Base-by-base conservation (phyloP, 495 filamentous ascomycete genomes). In the Hypoxylon cercidicola region DNA sequence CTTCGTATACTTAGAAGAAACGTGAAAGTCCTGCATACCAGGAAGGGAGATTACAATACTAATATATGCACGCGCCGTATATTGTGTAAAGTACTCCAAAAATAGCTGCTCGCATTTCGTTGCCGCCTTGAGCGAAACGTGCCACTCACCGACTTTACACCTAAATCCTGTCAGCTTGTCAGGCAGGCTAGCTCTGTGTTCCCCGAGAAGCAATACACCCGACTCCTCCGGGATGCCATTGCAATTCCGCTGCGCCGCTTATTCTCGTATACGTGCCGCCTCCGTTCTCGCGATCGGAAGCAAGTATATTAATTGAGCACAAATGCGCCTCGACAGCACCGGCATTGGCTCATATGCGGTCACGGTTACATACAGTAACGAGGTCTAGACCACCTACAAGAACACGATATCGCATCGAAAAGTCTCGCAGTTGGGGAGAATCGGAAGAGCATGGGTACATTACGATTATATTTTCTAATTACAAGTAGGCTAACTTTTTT, bases 291-390 rank as follows among this genome's bases (percentile, higher is more conserved):
- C 39, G n/a, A 19, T 51, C 60, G 52, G 60, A 21, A 44, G 18
- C 5, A n/a, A 2, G 45, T 44, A 56, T 21, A 63, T 62, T 62
- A 62, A 63, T 50, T 55, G 28, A 47, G 35, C 40, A 50, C 51
- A 50, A 35, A n/a, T 1, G 11, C 30, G 34, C 15, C 55, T 16
- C 46, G n/a, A n/a, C 39, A 15, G 13, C 19, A 1, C 23, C 45
- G 23, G 16, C 18, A 47, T 30, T 4, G 13, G 12, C 43, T 51
- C 30, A 37, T 48, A 43, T 34, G 20, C 34, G 7, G 21, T 18
- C n/a, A 19, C 59, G 59, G 59, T 20, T 55, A 62, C 34, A 7
- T 37, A 55, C 59, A 62, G 25, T 13, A 32, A 32, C n/a, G n/a
- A n/a, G n/a, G 30, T 2, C 34, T 37, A 15, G 15, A 12, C 39